Percentiles rank a stretch among this genome's conserved stretches.
phyloP scores from a whole-genome alignment of 1,139 yeast genomes.

The Lodderomyces parapsilosis region DNA sequence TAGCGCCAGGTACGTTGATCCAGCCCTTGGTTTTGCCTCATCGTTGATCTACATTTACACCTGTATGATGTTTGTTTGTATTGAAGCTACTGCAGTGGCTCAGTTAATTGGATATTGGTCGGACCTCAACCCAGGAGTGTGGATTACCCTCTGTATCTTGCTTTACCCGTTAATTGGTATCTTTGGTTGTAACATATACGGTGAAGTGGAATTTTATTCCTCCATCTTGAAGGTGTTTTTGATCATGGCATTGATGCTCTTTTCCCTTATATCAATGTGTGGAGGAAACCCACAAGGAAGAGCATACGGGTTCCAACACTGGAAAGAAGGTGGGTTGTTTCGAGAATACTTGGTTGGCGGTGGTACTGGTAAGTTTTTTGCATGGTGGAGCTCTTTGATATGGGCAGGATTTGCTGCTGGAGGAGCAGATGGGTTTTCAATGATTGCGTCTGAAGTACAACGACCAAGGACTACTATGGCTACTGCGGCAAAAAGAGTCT shows the following conservation, averaged over 20 bases:
- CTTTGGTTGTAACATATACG: conserved; percentile 39
- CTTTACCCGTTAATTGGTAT: conserved; percentile 30
- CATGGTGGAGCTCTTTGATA: conserved; percentile 33
- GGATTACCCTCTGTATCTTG: conserved; percentile 32
- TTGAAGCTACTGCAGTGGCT: conserved; percentile 38
- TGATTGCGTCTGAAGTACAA: conserved; percentile 34
- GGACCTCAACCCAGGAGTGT: conserved; percentile 36
- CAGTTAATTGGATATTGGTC: conserved; percentile 40
- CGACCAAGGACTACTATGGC: conserved; percentile 34
- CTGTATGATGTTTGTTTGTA: conserved; percentile 36
- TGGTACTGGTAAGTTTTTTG: conserved; percentile 35
- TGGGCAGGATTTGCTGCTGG: conserved; percentile 44
- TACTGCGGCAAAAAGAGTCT: conserved; percentile 34
- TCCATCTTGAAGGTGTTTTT: conserved; percentile 39
- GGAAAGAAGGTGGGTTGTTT: conserved; percentile 36
- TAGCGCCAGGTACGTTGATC: conserved; percentile 39
- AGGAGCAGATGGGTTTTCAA: conserved; percentile 40
- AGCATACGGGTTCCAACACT: conserved; percentile 40
- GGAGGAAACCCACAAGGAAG: conserved; percentile 37
- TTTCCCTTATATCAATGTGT: conserved; percentile 38
- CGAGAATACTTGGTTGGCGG: conserved; percentile 32
- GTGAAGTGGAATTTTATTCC: conserved; percentile 38
- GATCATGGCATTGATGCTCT: conserved; percentile 40
- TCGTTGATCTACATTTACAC: conserved; percentile 37
- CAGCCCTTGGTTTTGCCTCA: conserved; percentile 41